Evolutionary conservation across 768 basidiomycete species (phyloP).

Genomic region (Galerina marginata): DNA sequence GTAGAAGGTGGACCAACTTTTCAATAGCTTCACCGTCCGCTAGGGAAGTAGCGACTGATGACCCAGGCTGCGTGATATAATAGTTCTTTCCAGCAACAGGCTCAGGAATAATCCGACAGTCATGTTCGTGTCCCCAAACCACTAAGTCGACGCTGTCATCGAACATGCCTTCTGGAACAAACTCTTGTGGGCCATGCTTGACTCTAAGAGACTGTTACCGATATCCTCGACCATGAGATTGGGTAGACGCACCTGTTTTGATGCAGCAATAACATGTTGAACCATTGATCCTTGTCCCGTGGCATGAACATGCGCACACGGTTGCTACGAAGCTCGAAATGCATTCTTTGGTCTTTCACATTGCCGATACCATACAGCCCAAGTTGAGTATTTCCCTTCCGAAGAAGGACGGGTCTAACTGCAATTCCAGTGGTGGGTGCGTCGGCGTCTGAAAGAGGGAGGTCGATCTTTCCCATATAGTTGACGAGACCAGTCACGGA

Average conservation of each 20-base stretch:
- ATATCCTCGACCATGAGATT: not conserved
- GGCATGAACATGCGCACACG: constrained; percentile 98
- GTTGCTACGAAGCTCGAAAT: constrained; percentile 92
- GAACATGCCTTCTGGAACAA: constrained; percentile 95
- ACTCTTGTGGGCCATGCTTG: constrained; percentile 92
- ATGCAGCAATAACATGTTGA: constrained; percentile 91
- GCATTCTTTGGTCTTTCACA: constrained; percentile 95
- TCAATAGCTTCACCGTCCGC: constrained; percentile 91
- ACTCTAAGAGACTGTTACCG: constrained; percentile 58
- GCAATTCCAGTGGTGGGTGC: constrained; percentile 77
- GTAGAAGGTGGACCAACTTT: constrained; percentile 58
- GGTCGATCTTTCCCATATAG: constrained; percentile 97
- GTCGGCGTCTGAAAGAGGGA: constrained; percentile 71
- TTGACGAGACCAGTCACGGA: constrained; percentile 94
- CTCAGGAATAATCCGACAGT: constrained; percentile 91
- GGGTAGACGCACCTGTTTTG: constrained; percentile 81
- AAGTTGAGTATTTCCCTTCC: constrained; percentile 86
- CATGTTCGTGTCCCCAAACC: constrained; percentile 99
- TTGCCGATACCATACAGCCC: constrained; percentile 97
- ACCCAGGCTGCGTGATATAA: constrained; percentile 93
- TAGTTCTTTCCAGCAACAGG: constrained; percentile 91
- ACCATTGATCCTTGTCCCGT: constrained; percentile 88
- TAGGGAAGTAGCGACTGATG: constrained; percentile 91
- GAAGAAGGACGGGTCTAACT: constrained; percentile 87
- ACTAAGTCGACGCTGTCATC: constrained; percentile 94